A percentile compares a stretch with the other conserved stretches of the same genome.
These are phyloP conservation scores for Candida ascalaphidarum DNA, from an alignment of 805 yeast species.

Conservation along the genomic window DNA sequence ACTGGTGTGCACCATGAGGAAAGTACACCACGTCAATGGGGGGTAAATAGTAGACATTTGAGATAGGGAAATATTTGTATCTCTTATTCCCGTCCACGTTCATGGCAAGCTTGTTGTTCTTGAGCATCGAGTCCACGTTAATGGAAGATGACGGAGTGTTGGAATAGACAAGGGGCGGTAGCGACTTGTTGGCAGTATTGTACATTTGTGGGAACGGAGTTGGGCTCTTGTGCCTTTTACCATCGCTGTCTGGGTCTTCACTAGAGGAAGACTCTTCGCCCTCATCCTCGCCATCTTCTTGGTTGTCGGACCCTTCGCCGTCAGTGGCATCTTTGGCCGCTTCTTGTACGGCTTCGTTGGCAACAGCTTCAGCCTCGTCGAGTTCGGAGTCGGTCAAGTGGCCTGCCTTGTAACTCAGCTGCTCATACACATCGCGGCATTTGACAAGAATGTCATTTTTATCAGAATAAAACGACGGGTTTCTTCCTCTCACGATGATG, in stretches of 20 bases:
- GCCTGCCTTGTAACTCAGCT: conserved; percentile 2
- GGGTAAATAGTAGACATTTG: conserved; percentile 42
- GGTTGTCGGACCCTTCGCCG: background rate
- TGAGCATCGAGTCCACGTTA: conserved; percentile 3
- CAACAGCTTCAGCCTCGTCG: background rate
- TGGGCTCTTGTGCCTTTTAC: background rate
- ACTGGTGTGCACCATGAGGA: conserved; percentile 48
- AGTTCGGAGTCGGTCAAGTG: background rate
- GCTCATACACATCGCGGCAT: conserved; percentile 7
- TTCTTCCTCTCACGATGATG: conserved; percentile 51
- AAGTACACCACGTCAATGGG: conserved; percentile 49
- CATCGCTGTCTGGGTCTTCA: conserved; percentile 1
- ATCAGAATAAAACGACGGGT: conserved; percentile 52
- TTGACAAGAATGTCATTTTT: conserved; percentile 40
- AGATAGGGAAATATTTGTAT: conserved; percentile 45
- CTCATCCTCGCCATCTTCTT: conserved; percentile 1
- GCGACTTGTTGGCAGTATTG: background rate
- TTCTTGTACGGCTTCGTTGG: too few species aligned
- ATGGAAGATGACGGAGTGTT: background rate
- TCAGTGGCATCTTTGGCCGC: background rate
- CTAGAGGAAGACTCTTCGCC: background rate
- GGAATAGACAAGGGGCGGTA: background rate
- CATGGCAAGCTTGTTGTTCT: background rate
- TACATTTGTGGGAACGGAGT: background rate
- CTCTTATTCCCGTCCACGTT: background rate